Evolutionary conservation across 148 eudicot species (phyloP), one percentile per base, ranked within the genome.

Genomic region (Mesembryanthemum crystallinum): DNA sequence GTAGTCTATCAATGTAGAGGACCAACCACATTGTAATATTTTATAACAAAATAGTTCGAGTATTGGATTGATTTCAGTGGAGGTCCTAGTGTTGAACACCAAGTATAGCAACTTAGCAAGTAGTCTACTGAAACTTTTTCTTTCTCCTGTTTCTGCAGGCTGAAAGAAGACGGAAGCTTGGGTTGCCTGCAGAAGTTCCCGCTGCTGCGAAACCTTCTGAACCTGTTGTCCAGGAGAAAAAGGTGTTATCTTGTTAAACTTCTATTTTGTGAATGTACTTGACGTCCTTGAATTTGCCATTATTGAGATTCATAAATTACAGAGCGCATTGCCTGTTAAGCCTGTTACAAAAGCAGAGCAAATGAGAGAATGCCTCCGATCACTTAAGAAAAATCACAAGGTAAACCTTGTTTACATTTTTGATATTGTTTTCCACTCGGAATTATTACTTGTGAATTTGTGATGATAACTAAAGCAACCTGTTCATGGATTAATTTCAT

Each of bases 101-200:
- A 35, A 42, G 5, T 21, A 30, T n/a, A 21, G n/a, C n/a, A n/a
- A n/a, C n/a, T n/a, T n/a, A 57, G 65, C 65, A 37, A 24, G 54
- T 54, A 33, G 1, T n/a, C 65, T 37, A 62, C 25, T 8, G n/a
- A n/a, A 21, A 21, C 3, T 30, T 9, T 12, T 75, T 24, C 12
- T 61, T 42, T 57, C 21, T 64, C 39, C 30, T 78, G 47, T 52
- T 80, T 61, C 60, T 64, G 66, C 82, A 95, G 99, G 99, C 99
- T 24, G 99, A 96, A 83, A 91, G 99, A 84, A 89, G 99, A 64
- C 83, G 99, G 76, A 96, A 92, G 79, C 97, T 92, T 82, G 99
- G 99, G 67, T 89, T 96, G 85, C 93, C 99, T 4, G 75, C 91
- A 39, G 97, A 87, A 81, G 98, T 87, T 73, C 94, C 98, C 67